Evolutionary conservation across 164 flowering plant species (phyloP).

Genomic region (Dillenia turbinata): DNA sequence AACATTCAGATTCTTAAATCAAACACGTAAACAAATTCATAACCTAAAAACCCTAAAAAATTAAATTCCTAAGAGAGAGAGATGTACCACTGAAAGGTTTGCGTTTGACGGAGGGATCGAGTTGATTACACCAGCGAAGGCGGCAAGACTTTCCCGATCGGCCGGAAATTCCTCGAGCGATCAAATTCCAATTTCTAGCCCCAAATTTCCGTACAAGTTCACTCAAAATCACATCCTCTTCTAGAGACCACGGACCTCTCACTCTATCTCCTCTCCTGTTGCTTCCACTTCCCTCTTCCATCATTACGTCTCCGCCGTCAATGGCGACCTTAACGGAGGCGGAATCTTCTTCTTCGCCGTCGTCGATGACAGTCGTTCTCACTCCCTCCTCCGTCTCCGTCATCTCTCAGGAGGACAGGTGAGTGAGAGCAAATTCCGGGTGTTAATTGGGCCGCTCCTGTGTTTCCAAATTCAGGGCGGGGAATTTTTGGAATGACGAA

Average conservation of each 20-base stretch:
- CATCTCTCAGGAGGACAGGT: too few species aligned
- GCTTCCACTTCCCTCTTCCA: conserved; percentile 16
- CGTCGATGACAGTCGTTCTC: background rate
- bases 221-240: conserved; percentile 59
- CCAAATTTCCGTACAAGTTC: conserved; percentile 65
- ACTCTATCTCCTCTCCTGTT: conserved; percentile 31
- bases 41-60: background rate
- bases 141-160: conserved; percentile 91
- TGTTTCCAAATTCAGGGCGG: too few species aligned
- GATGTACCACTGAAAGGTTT: conserved; percentile 54
- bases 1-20: too few species aligned
- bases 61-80: background rate
- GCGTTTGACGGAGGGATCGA: conserved; percentile 62
- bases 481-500: too few species aligned
- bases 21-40: background rate
- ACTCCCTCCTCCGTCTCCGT: background rate
- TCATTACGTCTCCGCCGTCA: conserved; percentile 2
- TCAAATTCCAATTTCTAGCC: conserved; percentile 81
- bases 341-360: conserved; percentile 1
- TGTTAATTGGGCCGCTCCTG: too few species aligned
- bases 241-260: conserved; percentile 76
- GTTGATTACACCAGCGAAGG: conserved; percentile 94
- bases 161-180: conserved; percentile 76
- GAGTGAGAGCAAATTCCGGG: too few species aligned
- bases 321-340: background rate